These are phyloP conservation scores for Phytophthora pisi DNA, from an alignment of 352 stramenopile species.

Conservation along the genomic window DNA sequence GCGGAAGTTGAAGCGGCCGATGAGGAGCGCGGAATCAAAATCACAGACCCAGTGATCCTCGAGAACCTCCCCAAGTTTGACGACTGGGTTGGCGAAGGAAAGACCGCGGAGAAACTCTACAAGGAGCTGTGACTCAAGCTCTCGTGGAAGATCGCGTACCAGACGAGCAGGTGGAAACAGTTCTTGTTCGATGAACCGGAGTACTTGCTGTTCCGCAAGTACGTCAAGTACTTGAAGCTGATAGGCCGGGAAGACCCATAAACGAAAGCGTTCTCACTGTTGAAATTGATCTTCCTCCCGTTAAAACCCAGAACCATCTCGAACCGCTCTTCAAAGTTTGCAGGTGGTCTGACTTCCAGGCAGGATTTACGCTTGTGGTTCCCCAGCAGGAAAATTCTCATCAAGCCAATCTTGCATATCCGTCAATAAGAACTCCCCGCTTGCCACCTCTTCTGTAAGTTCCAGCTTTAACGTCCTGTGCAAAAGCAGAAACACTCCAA, in stretches of 20 bases:
- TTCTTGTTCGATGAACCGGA: slow-evolving; percentile 7
- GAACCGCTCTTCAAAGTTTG: no score
- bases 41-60: slow-evolving; percentile 1
- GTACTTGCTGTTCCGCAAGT: slow-evolving; percentile 9
- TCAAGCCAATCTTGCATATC: slow-evolving; percentile 2
- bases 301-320: no score
- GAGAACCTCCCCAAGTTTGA: slow-evolving; percentile 11
- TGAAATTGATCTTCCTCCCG: background rate
- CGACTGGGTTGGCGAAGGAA: slow-evolving; percentile 1
- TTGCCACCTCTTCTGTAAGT: background rate
- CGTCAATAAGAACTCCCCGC: background rate
- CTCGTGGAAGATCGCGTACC: slow-evolving; percentile 8
- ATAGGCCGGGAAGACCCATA: slow-evolving; percentile 1
- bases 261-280: background rate
- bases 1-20: background rate
- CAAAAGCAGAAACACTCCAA: slow-evolving; percentile 8
- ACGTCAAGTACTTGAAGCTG: slow-evolving; percentile 10
- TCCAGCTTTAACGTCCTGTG: background rate
- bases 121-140: slow-evolving; percentile 9
- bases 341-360: no score
- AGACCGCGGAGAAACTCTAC: slow-evolving; percentile 1
- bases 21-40: background rate
- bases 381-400: background rate
- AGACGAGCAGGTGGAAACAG: background rate
- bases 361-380: background rate